Evolutionary conservation across 2,329 filamentous ascomycete species (phyloP).

Genomic region (Pseudonectria buxi): DNA sequence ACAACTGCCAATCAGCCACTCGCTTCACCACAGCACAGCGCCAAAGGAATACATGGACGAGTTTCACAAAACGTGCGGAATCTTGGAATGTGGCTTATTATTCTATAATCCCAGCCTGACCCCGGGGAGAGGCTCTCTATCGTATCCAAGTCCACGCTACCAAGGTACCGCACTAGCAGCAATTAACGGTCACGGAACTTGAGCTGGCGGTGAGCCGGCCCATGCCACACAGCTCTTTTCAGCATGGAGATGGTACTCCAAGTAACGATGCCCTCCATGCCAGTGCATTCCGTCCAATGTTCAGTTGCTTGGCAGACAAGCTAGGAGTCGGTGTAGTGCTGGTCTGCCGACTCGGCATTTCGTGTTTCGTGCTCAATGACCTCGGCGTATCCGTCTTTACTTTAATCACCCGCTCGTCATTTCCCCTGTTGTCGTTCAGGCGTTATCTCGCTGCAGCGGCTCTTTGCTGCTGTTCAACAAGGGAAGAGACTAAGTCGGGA

Average conservation of each 20-base stretch:
- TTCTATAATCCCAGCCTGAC: too few relatives aligned
- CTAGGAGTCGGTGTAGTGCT: too few relatives aligned
- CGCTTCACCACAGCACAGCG: too few relatives aligned
- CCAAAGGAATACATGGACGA: too few relatives aligned
- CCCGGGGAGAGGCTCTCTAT: too few relatives aligned
- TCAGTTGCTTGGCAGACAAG: too few relatives aligned
- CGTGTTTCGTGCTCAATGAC: constrained; percentile 3
- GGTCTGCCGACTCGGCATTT: background rate
- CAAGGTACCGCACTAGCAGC: constrained; percentile 21
- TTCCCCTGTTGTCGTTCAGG: background rate
- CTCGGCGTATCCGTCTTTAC: constrained; percentile 2
- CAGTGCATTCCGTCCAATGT: too few relatives aligned
- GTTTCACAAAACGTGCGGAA: too few relatives aligned
- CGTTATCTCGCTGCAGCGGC: background rate
- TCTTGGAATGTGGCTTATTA: too few relatives aligned
- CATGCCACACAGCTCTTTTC: constrained; percentile 6
- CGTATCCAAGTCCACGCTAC: background rate
- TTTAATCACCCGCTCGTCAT: too few relatives aligned
- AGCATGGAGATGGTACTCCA: background rate
- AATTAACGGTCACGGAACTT: constrained; percentile 16
- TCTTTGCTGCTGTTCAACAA: background rate
- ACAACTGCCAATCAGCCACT: too few relatives aligned
- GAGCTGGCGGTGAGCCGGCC: background rate
- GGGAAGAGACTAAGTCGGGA: background rate
- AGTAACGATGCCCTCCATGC: too few relatives aligned